Percentiles rank a stretch among this genome's conserved stretches.
These are phyloP conservation scores for Lachnellula occidentalis DNA, from an alignment of 2,329 filamentous ascomycete genomes.

Conservation along the genomic window DNA sequence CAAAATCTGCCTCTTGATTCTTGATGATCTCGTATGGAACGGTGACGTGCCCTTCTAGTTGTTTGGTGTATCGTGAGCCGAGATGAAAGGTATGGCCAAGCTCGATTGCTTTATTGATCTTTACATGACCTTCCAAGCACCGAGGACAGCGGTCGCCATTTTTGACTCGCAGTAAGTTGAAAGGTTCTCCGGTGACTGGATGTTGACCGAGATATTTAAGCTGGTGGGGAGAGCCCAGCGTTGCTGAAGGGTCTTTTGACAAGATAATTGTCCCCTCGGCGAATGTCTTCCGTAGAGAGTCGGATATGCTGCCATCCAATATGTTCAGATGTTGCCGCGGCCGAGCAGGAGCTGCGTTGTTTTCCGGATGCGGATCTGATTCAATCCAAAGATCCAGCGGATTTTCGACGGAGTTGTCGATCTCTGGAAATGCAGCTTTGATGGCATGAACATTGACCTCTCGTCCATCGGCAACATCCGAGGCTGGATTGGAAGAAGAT, in stretches of 20 bases:
- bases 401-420: slow-evolving; percentile 67
- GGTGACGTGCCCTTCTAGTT: slow-evolving; percentile 60
- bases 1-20: slow-evolving; percentile 5
- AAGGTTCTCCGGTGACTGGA: slow-evolving; percentile 35
- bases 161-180: slow-evolving; percentile 61
- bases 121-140: slow-evolving; percentile 59
- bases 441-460: slow-evolving; percentile 57
- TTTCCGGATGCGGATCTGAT: not conserved
- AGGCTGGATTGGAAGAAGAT: not conserved
- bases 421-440: slow-evolving; percentile 57
- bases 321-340: slow-evolving; percentile 32
- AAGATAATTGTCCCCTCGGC: not conserved
- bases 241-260: not conserved
- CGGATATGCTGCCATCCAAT: slow-evolving; percentile 33
- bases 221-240: not conserved
- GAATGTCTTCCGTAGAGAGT: not conserved
- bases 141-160: slow-evolving; percentile 68
- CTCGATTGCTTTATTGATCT: slow-evolving; percentile 71
- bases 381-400: slow-evolving; percentile 46
- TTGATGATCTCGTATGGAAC: slow-evolving; percentile 32
- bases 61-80: slow-evolving; percentile 78
- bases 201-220: slow-evolving; percentile 25
- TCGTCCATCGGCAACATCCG: slow-evolving; percentile 17
- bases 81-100: slow-evolving; percentile 94
- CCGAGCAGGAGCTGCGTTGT: not conserved